Evolutionary conservation across 805 yeast species (phyloP), one percentile per base, ranked within the genome.

Genomic region (Zygosaccharomyces gambellarensis): DNA sequence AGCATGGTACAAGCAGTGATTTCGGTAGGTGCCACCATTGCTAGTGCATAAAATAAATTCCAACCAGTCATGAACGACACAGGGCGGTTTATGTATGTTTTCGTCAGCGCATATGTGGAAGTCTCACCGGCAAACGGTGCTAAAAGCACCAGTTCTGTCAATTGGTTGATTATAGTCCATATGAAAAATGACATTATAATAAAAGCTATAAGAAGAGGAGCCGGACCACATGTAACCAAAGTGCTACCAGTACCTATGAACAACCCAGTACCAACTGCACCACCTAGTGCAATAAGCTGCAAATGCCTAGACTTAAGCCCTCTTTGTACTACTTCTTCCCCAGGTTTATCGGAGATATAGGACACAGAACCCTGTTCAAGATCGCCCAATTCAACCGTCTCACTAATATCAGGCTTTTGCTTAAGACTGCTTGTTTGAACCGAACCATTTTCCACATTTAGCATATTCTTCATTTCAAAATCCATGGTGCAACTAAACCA

Each of bases 191-290:
- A 46, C 32, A 39, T 30, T 22, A 39, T 30, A 10, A 46, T 28
- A 46, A 63, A 72, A 10, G 70, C 63, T 9, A 72, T 41, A 32
- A 71, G 50, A 53, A 71, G 62, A 10, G 74, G 74, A 12, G 64
- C 64, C 7, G 69, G 69, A 6, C 71, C 71, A 36, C 71, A 64
- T 12, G 57, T 62, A 22, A 65, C 63, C 25, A 73, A 59, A n/a
- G 72, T 64, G 43, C 70, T 68, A 39, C 76, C 76, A 2, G 72
- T 64, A 23, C 71, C 64, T 17, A 72, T 53, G 54, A 71, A 72
- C 12, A 73, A 58, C 48, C 77, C 77, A 0, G 77, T 73, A 48
- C 77, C 78, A 54, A 73, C 65, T 44, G 75, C 70, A 44, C 74
- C 88, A 55, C 46, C 51, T 6, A 48, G 30, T 9, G 48, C 47